Evolutionary conservation across 164 flowering plant species (phyloP).

Genomic region (Umbilicus rupestris): DNA sequence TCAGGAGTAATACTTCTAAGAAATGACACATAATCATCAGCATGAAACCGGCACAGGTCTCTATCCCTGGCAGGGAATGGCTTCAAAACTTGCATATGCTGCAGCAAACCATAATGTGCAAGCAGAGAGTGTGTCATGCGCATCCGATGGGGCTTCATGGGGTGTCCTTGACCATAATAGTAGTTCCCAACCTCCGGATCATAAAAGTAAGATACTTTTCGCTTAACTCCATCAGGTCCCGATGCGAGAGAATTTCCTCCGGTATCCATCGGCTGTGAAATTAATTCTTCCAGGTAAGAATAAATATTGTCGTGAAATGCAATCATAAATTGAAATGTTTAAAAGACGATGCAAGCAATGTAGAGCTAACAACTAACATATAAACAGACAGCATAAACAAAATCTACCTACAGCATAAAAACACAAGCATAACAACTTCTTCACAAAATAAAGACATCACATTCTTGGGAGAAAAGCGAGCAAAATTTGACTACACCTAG

Average conservation of each 20-base stretch:
- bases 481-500: too few relatives aligned
- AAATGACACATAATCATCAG: conserved; percentile 46
- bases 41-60: conserved; percentile 48
- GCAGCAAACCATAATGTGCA: conserved; percentile 42
- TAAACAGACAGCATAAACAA: too few relatives aligned
- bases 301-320: not conserved
- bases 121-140: conserved; percentile 56
- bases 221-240: conserved; percentile 39
- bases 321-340: not conserved
- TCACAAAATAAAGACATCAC: too few relatives aligned
- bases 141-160: conserved; percentile 56
- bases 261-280: conserved; percentile 1
- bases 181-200: conserved; percentile 57
- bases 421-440: too few relatives aligned
- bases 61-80: conserved; percentile 42
- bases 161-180: conserved; percentile 53
- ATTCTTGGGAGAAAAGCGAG: too few relatives aligned
- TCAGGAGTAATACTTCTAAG: conserved; percentile 42
- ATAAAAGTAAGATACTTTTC: conserved; percentile 41
- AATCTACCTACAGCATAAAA: too few relatives aligned
- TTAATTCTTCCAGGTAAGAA: not conserved
- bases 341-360: too few relatives aligned
- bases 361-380: too few relatives aligned
- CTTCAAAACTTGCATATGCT: conserved; percentile 43
- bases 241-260: conserved; percentile 17